phyloP scores from a whole-genome alignment of 116 monocot genomes.

The Iris pallida region DNA sequence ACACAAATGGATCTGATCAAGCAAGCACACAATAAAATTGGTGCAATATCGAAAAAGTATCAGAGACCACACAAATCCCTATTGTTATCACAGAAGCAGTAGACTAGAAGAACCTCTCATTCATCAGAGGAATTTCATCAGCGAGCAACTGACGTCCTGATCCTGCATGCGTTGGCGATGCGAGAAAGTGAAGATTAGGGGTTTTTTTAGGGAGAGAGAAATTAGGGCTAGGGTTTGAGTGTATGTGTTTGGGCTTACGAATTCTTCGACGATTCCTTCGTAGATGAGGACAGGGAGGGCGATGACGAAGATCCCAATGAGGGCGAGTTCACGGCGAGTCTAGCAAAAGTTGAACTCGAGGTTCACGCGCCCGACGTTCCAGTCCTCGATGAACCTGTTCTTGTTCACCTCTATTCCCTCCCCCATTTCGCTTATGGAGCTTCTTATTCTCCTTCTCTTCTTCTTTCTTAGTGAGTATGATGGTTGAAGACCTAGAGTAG shows the following conservation, averaged over 20 bases:
- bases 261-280: constrained; percentile 87
- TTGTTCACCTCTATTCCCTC: constrained; percentile 95
- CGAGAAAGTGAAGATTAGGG: constrained; percentile 3
- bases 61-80: too few relatives aligned
- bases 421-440: constrained; percentile 40
- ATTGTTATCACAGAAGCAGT: too few relatives aligned
- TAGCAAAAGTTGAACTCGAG: constrained; percentile 85
- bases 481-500: too few relatives aligned
- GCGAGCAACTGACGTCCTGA: constrained; percentile 60
- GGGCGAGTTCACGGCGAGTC: constrained; percentile 78
- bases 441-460: too few relatives aligned
- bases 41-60: too few relatives aligned
- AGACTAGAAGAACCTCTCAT: too few relatives aligned
- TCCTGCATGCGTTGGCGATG: constrained; percentile 74
- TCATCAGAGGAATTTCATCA: constrained; percentile 73
- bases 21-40: too few relatives aligned
- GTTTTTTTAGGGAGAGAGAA: too few relatives aligned
- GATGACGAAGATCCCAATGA: constrained; percentile 84
- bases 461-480: too few relatives aligned
- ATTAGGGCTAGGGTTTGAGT: not conserved
- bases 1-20: too few relatives aligned
- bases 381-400: constrained; percentile 85
- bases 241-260: constrained; percentile 33
- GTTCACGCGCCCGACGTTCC: constrained; percentile 77
- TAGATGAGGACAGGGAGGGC: constrained; percentile 80